Percentiles rank a stretch among this genome's conserved stretches.
Conservation (phyloP, 768 basidiomycete genomes). For the Gelatoporia subvermispora region DNA sequence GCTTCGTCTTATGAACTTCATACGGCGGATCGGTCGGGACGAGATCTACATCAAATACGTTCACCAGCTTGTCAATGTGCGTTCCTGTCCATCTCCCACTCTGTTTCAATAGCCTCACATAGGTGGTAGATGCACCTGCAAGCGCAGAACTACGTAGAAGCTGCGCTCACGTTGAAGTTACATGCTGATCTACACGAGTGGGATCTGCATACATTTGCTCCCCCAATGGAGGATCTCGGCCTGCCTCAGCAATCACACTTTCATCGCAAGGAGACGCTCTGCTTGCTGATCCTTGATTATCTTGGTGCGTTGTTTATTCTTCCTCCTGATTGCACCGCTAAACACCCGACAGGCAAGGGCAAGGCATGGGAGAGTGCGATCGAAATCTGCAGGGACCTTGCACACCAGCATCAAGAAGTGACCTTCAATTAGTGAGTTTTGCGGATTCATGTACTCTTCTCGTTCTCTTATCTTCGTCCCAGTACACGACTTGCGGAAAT, state of each 20-base stretch:
- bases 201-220: slow-evolving; percentile 76
- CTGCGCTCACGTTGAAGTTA: slow-evolving; percentile 86
- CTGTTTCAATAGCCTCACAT: neutral
- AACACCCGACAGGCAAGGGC: slow-evolving; percentile 63
- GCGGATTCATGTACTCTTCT: neutral
- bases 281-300: slow-evolving; percentile 89
- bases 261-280: slow-evolving; percentile 89
- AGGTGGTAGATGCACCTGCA: slow-evolving; percentile 71
- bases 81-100: slow-evolving; percentile 17
- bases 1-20: slow-evolving; percentile 91
- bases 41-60: slow-evolving; percentile 97
- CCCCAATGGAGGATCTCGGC: slow-evolving; percentile 85
- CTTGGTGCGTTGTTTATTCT: slow-evolving; percentile 46
- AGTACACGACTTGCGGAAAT: slow-evolving; percentile 84
- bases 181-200: slow-evolving; percentile 93
- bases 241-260: slow-evolving; percentile 92
- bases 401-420: slow-evolving; percentile 80
- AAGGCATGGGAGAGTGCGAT: slow-evolving; percentile 97
- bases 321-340: neutral
- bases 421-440: slow-evolving; percentile 83
- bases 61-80: slow-evolving; percentile 87
- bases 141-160: slow-evolving; percentile 89
- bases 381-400: slow-evolving; percentile 89
- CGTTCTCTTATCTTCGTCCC: slow-evolving; percentile 3
- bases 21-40: slow-evolving; percentile 83